These are phyloP conservation scores for Seiridium cupressi DNA, from an alignment of 2,329 filamentous ascomycete species.

Conservation along the genomic window DNA sequence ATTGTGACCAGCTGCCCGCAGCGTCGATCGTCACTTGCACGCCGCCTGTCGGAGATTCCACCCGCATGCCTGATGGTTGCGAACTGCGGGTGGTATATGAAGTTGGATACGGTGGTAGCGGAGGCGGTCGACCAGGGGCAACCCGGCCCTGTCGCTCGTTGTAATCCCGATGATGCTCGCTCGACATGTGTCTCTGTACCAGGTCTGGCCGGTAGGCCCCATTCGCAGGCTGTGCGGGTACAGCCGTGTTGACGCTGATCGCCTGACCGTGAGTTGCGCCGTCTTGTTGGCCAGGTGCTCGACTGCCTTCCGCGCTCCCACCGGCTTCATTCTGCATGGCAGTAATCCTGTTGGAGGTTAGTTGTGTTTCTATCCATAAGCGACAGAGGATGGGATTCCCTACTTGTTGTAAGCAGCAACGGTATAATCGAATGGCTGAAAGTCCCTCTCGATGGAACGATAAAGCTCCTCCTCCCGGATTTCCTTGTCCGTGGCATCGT, in stretches of 20 bases:
- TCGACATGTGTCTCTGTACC: conserved; percentile 4
- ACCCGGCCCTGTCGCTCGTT: not conserved
- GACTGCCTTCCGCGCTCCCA: not conserved
- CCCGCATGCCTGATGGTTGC: conserved; percentile 62
- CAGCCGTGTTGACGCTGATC: conserved; percentile 10
- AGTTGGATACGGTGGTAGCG: conserved; percentile 44
- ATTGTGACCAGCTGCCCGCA: conserved; percentile 84
- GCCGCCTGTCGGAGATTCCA: conserved; percentile 76
- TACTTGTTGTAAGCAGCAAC: conserved; percentile 74
- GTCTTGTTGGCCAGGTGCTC: conserved; percentile 3
- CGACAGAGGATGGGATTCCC: conserved; percentile 21
- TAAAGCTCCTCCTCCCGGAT: conserved; percentile 94
- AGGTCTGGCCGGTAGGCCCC: conserved; percentile 6
- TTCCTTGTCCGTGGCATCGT: conserved; percentile 92
- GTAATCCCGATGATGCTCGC: conserved; percentile 1
- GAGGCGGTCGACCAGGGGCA: conserved; percentile 6
- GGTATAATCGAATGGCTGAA: conserved; percentile 95
- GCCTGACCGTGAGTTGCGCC: conserved; percentile 15
- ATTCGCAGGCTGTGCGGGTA: conserved; percentile 5
- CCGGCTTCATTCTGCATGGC: conserved; percentile 23
- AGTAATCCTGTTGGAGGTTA: conserved; percentile 33
- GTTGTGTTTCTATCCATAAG: not conserved
- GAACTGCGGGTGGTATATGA: conserved; percentile 44
- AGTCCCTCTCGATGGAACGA: conserved; percentile 89
- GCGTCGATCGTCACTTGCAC: conserved; percentile 90